Conservation (phyloP, 352 stramenopile species). For the Globisporangium alternatum region DNA sequence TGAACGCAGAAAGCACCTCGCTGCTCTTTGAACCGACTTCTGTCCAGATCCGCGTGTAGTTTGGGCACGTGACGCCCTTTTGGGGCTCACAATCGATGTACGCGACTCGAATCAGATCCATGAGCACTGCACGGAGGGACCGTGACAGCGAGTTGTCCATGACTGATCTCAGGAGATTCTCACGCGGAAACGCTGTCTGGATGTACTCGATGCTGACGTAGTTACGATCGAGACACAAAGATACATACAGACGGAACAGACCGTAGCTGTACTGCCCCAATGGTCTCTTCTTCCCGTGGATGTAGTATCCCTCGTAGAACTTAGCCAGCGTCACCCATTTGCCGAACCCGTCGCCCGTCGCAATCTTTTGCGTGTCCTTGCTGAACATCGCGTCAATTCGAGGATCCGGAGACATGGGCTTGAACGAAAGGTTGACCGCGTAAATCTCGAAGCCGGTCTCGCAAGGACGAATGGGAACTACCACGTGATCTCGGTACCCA, state of each 20-base stretch:
- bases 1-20: slow-evolving; percentile 31
- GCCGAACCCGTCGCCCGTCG: slow-evolving; percentile 15
- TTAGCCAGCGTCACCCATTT: slow-evolving; percentile 42
- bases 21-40: slow-evolving; percentile 33
- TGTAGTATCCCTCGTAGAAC: slow-evolving; percentile 71
- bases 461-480: slow-evolving; percentile 48
- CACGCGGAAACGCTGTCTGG: slow-evolving; percentile 54
- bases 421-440: slow-evolving; percentile 19
- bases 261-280: slow-evolving; percentile 72
- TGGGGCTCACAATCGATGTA: slow-evolving; percentile 75
- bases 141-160: slow-evolving; percentile 44
- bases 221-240: slow-evolving; percentile 68
- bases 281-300: slow-evolving; percentile 36
- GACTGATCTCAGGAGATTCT: slow-evolving; percentile 44
- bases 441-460: slow-evolving; percentile 56
- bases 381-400: slow-evolving; percentile 44
- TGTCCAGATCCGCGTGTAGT: slow-evolving; percentile 71
- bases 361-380: slow-evolving; percentile 8
- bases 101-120: slow-evolving; percentile 61
- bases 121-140: slow-evolving; percentile 60
- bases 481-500: slow-evolving; percentile 50
- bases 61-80: slow-evolving; percentile 51
- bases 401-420: slow-evolving; percentile 19
- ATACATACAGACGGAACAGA: slow-evolving; percentile 66
- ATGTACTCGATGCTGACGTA: slow-evolving; percentile 76